These are phyloP conservation scores for Cephalotrichum gorgonifer DNA, from an alignment of 2,329 filamentous ascomycete genomes.

Conservation along the genomic window DNA sequence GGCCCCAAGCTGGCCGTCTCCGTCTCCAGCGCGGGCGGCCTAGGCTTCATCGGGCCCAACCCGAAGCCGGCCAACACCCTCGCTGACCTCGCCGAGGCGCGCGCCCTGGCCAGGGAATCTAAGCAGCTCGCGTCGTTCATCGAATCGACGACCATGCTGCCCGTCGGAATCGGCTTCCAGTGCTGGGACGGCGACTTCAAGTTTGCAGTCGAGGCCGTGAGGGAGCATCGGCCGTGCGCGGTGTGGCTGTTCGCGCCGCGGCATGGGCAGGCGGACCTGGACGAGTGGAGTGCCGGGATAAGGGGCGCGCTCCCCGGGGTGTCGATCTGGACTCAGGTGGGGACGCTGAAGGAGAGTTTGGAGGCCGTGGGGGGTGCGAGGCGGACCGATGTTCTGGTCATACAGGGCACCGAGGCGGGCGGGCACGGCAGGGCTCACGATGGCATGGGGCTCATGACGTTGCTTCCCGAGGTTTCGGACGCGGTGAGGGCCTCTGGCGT, in stretches of 20 bases:
- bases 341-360: conserved; percentile 34
- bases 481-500: conserved; percentile 16
- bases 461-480: conserved; percentile 40
- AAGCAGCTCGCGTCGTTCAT: not conserved
- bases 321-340: conserved; percentile 43
- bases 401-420: conserved; percentile 43
- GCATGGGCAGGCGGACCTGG: conserved; percentile 15
- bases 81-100: conserved; percentile 18
- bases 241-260: conserved; percentile 36
- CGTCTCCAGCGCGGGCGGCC: conserved; percentile 61
- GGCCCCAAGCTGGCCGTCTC: conserved; percentile 44
- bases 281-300: not conserved
- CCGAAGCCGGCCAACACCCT: conserved; percentile 20
- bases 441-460: conserved; percentile 31
- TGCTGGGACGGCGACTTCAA: conserved; percentile 31
- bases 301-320: conserved; percentile 22
- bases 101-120: conserved; percentile 2
- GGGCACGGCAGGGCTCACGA: conserved; percentile 37
- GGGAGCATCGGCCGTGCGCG: conserved; percentile 6
- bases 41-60: conserved; percentile 38
- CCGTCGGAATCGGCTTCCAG: conserved; percentile 36
- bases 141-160: conserved; percentile 19
- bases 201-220: conserved; percentile 17
- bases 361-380: conserved; percentile 22
- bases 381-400: conserved; percentile 37